Conservation (phyloP, 768 basidiomycete genomes). For the Butyriboletus loyo region DNA sequence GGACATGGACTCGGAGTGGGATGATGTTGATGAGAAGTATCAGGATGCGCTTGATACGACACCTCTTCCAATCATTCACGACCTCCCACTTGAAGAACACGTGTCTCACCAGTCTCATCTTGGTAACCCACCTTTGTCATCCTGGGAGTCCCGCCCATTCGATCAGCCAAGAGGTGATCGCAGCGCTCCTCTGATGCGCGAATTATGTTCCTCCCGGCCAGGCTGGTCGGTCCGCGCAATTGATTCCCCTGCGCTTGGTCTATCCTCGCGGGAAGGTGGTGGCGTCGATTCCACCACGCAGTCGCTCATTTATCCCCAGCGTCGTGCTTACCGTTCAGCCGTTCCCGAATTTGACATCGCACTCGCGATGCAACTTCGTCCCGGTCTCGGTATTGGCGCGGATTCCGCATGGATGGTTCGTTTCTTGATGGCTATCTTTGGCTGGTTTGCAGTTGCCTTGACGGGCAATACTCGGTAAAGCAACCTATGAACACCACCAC, state of each 20-base stretch:
- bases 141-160: background rate
- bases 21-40: constrained; percentile 29
- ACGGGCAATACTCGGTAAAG: constrained; percentile 33
- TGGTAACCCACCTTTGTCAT: constrained; percentile 12
- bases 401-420: constrained; percentile 79
- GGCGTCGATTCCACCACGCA: constrained; percentile 4
- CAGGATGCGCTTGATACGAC: constrained; percentile 30
- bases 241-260: constrained; percentile 19
- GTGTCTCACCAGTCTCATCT: constrained; percentile 4
- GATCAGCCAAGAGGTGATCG: constrained; percentile 12
- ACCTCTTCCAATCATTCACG: constrained; percentile 15
- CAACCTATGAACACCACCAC: background rate
- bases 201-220: constrained; percentile 19
- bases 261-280: constrained; percentile 6
- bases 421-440: constrained; percentile 77
- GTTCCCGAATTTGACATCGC: constrained; percentile 58
- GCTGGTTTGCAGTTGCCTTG: constrained; percentile 67
- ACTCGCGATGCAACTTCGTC: constrained; percentile 74
- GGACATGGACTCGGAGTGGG: constrained; percentile 24
- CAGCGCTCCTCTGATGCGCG: constrained; percentile 12
- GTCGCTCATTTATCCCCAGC: constrained; percentile 19
- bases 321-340: constrained; percentile 38
- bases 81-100: constrained; percentile 20
- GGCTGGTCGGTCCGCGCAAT: constrained; percentile 31
- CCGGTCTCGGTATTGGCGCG: constrained; percentile 65